Base-by-base conservation (phyloP, 352 stramenopile genomes). In the Phytophthora citricola region DNA sequence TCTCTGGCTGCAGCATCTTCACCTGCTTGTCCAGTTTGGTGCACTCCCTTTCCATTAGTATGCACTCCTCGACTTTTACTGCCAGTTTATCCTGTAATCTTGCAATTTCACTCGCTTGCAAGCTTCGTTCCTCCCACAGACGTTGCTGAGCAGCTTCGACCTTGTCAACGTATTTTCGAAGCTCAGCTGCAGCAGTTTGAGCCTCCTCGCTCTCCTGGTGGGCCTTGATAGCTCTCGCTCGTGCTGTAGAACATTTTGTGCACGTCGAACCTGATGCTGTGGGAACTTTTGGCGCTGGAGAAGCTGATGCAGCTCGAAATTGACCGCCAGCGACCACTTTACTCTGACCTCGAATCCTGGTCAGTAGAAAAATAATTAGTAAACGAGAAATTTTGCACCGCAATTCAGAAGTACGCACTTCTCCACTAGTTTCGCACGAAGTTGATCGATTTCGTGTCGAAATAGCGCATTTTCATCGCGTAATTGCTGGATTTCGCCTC, bases 271-370 rank as follows among this genome's bases (percentile, higher is more conserved):
- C 46, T 4, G 44, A 31, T 6, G 34, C 3, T 8, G 50, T 11
- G 5, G 61, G 20, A 2, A 34, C 55, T 41, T 48, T 46, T 1
- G 27, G 48, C 27, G 31, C 6, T 41, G 15, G 10, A 1, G 54
- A 49, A 20, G 58, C 48, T 0, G 48, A 65, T 38, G 54, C 58
- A 49, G 69, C 71, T 11, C 74, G 74, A 22, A 79, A 82, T 58
- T 82, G 74, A 0, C 74, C 71, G 5, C 74, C 74, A 17, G 63
- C 74, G 14, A 82, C 63, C 3, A 82, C 58, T 50, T 79, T 82
- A 17, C 59, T 78, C 11, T 66, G 67, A 2, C 74, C 74, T 22
- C 68, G 67, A 60, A 82, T 79, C 48, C 74, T 82, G 11, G 7
- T 38, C 46, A 20, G 31, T 36, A 36, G 14, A 14, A 36, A 14